Evolutionary conservation across 176 grass and related monocot genomes (phyloP), one percentile per base, ranked within the genome.

Genomic region (Oryza longistaminata): DNA sequence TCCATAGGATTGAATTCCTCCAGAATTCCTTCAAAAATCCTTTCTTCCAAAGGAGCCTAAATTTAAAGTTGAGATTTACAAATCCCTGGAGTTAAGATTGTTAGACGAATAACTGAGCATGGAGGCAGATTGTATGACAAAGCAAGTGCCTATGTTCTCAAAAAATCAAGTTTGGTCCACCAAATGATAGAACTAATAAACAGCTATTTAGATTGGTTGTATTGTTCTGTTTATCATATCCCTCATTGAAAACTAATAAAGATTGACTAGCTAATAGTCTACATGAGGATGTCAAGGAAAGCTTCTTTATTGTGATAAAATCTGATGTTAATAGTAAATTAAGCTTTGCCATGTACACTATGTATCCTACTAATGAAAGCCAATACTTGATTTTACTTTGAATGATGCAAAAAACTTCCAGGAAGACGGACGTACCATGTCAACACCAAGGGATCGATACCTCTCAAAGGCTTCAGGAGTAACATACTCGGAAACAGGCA

Each of bases 401-500:
- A 70, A 50, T 39, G 21, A 82, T 24, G 0, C 14, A 0, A 74
- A 79, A 49, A 70, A 6, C 70, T 35, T 19, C 27, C 13, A 75
- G 24, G 67, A 2, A 62, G 50, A 70, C 66, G 72, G 44, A 11
- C 46, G 45, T 95, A 98, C 96, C 96, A 95, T 95, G 87, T 98
- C 87, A 78, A 90, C 85, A 76, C 93, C 93, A 89, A 95, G 86
- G 53, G 86, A 22, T 48, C 70, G 90, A 72, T 98, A 95, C 29
- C 85, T 94, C 55, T 98, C 93, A 24, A 98, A 98, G 77, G 93
- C 93, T 86, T 95, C 87, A 13, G 96, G 96, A 7, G 96, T 93
- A 72, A 98, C 86, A 87, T 98, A 98, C 52, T 98, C 96, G 82
- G 93, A 98, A 65, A 98, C 96, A 14, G 89, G 91, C 96, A 98